Base-by-base conservation (phyloP, 495 filamentous ascomycete genomes). In the Endocarpon pusillum region DNA sequence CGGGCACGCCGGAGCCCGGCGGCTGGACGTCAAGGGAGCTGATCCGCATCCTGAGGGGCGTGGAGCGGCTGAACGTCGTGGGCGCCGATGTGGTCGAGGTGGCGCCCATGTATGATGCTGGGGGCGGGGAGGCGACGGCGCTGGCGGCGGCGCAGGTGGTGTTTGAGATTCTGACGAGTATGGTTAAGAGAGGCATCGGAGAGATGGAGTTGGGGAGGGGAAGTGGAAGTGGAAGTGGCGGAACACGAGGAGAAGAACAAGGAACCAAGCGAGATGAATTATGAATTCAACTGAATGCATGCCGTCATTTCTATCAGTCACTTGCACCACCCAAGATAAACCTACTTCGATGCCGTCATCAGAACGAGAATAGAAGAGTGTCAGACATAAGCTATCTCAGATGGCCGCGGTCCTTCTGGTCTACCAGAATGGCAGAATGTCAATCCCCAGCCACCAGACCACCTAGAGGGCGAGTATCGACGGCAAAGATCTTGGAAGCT, bases 141-240 rank as follows among this genome's bases (percentile, higher is more conserved):
- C 25, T 66, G 29, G 62, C 62, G 3, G 66, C 57, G 5, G 64
- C 62, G n/a, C 59, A 66, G 42, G 45, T 68, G 17, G 59, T 74
- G 12, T 91, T 75, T 53, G 81, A 91, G 61, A 71, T 89, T 32
- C 59, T 87, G 52, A 86, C 73, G 15, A 73, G 75, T 32, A 76
- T 84, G 67, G 79, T 84, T 1, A 83, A 81, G 63, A 54, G 55
- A 19, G 73, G 73, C 3, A 48, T 61, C n/a, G 49, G 43, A 19
- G 57, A 62, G 48, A 31, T n/a, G n/a, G n/a, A n/a, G n/a, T n/a
- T n/a, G n/a, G n/a, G n/a, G 28, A 14, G 28, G 28, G 5, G 5
- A 5, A 6, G 5, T 6, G 28, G 28, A 31, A 14, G 12, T 4
- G 4, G 5, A 14, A 6, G 5, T 15, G 12, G 28, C n/a, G 12